Evolutionary conservation across 805 yeast genomes (phyloP).

Genomic region (Metschnikowia chrysomelidarum): DNA sequence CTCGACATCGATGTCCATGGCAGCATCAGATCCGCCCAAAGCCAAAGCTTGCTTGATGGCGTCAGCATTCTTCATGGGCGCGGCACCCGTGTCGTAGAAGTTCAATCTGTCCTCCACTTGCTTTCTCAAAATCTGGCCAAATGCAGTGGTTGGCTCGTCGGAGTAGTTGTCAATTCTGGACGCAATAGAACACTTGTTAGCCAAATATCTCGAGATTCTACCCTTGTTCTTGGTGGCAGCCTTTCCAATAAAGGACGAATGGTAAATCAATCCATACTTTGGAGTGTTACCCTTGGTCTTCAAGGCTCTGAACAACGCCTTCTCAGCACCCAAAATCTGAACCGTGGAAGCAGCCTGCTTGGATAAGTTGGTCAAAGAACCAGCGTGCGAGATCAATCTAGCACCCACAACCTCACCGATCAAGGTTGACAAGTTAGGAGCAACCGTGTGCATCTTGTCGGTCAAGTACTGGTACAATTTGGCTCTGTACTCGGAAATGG

Average conservation of each 20-base stretch:
- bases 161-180: constrained; percentile 97
- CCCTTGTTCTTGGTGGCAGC: constrained; percentile 98
- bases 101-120: constrained; percentile 98
- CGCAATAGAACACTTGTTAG: constrained; percentile 98
- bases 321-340: constrained; percentile 98
- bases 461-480: constrained; percentile 80
- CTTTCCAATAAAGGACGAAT: constrained; percentile 96
- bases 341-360: constrained; percentile 99
- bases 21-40: constrained; percentile 52
- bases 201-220: constrained; percentile 96
- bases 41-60: constrained; percentile 92
- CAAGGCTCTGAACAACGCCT: constrained; percentile 97
- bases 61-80: constrained; percentile 94
- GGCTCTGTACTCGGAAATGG: constrained; percentile 86
- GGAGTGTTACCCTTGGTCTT: constrained; percentile 99
- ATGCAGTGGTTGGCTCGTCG: constrained; percentile 86
- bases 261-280: constrained; percentile 95
- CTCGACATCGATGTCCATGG: constrained; percentile 25
- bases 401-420: constrained; percentile 99
- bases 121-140: constrained; percentile 87
- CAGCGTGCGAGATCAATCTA: constrained; percentile 95
- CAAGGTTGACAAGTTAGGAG: constrained; percentile 75
- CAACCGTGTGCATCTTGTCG: constrained; percentile 96
- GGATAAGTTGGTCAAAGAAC: constrained; percentile 89
- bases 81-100: constrained; percentile 93